These are phyloP conservation scores for Zalaria sp. DNA, from an alignment of 2,329 filamentous ascomycete species.

Conservation along the genomic window DNA sequence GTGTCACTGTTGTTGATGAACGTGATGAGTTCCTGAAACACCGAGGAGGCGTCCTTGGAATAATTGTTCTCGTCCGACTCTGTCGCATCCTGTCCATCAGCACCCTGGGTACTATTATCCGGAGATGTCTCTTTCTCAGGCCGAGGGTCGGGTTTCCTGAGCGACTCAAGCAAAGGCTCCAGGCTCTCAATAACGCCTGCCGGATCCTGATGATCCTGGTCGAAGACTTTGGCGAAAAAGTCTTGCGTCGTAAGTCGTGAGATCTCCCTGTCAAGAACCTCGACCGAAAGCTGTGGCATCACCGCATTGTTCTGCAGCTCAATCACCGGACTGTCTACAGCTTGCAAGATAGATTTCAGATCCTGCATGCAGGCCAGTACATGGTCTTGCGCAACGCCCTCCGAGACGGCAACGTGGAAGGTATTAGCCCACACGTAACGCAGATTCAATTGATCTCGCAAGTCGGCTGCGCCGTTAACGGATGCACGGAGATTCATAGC, in stretches of 20 bases:
- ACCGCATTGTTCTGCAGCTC: slow-evolving; percentile 69
- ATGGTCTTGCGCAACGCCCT: slow-evolving; percentile 43
- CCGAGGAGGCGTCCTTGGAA: slow-evolving; percentile 19
- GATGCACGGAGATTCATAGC: slow-evolving; percentile 28
- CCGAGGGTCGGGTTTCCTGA: slow-evolving; percentile 22
- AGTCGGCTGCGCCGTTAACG: slow-evolving; percentile 20
- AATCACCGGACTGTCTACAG: slow-evolving; percentile 36
- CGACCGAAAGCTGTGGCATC: slow-evolving; percentile 73
- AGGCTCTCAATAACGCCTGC: slow-evolving; percentile 78
- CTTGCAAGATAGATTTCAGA: slow-evolving; percentile 39
- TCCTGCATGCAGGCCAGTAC: slow-evolving; percentile 49
- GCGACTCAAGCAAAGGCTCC: slow-evolving; percentile 73
- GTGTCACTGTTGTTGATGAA: slow-evolving; percentile 73
- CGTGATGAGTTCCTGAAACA: slow-evolving; percentile 57
- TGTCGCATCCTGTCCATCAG: neutral
- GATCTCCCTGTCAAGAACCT: slow-evolving; percentile 79
- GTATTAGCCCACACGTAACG: slow-evolving; percentile 55
- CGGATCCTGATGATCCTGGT: slow-evolving; percentile 66
- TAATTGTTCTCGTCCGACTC: neutral
- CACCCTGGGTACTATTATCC: neutral
- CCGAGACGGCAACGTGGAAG: slow-evolving; percentile 44
- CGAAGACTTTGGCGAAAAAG: slow-evolving; percentile 85
- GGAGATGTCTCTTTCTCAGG: neutral
- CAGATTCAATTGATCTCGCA: slow-evolving; percentile 29
- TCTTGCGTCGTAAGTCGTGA: slow-evolving; percentile 91